Evolutionary conservation across 257 asterid genomes (phyloP), one percentile per base, ranked within the genome.

Genomic region (Vinca minor): DNA sequence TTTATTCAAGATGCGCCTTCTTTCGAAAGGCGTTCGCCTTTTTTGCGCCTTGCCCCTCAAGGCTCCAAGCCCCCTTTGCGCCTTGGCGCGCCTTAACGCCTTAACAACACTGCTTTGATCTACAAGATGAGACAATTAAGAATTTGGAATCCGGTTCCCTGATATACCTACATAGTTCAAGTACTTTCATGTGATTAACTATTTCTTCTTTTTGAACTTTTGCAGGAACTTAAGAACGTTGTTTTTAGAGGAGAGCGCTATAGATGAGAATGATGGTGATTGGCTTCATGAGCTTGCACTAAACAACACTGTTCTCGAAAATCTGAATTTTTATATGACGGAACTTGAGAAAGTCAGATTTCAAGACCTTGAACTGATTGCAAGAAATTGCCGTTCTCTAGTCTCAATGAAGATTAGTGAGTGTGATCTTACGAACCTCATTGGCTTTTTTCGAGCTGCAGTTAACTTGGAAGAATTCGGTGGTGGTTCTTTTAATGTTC

Each of bases 201-300:
- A 10, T 54, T 54, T 21, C 10, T 28, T 44, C 21, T 4, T 44
- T 56, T 32, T 56, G 38, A 8, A 5, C 59, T 8, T 68, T 52
- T 65, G 71, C 70, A 89, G 96, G 86, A 87, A 76, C 67, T 52
- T 89, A 72, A 83, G 69, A 67, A 80, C 72, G 47, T 79, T 89
- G 73, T 68, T 79, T 70, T 41, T 89, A 82, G 96, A 89, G 73
- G 96, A 89, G 79, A 81, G 89, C 77, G 59, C 66, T 38, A 82
- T 89, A 61, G 29, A 8, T 26, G 96, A 89, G 76, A 77, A 74
- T 0, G 95, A 81, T 14, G 89, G 93, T 4, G 80, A 82, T 53
- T 89, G 97, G 97, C 74, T 85, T 44, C 91, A 78, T 36, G 89
- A 83, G 78, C 82, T 89, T 39, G 94, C 95, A 29, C 15, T 42